Percentiles rank a stretch among this genome's conserved stretches.
Evolutionary conservation across 139 green algal genomes (phyloP).

Genomic region (Coccomyxa sp.): DNA sequence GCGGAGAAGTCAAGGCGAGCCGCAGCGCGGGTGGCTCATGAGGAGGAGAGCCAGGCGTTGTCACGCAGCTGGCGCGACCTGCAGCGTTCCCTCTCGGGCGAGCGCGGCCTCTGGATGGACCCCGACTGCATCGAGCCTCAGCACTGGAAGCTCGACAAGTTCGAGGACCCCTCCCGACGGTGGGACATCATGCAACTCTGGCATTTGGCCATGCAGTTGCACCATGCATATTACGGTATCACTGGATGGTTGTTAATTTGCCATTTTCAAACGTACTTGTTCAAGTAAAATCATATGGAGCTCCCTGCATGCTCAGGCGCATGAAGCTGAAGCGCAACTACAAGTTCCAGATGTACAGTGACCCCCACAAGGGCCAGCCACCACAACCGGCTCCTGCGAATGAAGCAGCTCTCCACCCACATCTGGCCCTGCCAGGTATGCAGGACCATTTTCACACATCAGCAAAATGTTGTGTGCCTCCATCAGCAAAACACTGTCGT

Average conservation of each 20-base stretch:
- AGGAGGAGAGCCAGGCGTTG: constrained; percentile 24
- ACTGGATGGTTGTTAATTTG: no score
- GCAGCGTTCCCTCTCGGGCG: constrained; percentile 22
- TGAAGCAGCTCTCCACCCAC: not conserved
- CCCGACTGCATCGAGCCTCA: not conserved
- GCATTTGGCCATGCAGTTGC: no score
- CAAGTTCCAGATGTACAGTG: constrained; percentile 27
- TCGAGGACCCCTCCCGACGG: constrained; percentile 29
- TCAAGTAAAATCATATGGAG: no score
- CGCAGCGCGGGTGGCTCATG: constrained; percentile 2
- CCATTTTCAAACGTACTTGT: no score
- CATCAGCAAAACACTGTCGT: no score
- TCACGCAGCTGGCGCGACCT: constrained; percentile 26
- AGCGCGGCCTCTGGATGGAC: constrained; percentile 35
- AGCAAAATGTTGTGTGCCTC: not conserved
- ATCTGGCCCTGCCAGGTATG: constrained; percentile 8
- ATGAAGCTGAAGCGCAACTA: constrained; percentile 42
- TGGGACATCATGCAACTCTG: not conserved
- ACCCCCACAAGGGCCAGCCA: not conserved
- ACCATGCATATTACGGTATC: no score
- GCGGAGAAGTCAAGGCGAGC: constrained; percentile 5
- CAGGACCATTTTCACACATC: not conserved
- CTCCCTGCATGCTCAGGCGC: constrained; percentile 16
- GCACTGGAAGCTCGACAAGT: constrained; percentile 43
- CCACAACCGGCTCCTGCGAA: not conserved